Evolutionary conservation across 192 early-diverging fungal genomes (phyloP), one percentile per base, ranked within the genome.

Genomic region (Funneliformis mosseae): DNA sequence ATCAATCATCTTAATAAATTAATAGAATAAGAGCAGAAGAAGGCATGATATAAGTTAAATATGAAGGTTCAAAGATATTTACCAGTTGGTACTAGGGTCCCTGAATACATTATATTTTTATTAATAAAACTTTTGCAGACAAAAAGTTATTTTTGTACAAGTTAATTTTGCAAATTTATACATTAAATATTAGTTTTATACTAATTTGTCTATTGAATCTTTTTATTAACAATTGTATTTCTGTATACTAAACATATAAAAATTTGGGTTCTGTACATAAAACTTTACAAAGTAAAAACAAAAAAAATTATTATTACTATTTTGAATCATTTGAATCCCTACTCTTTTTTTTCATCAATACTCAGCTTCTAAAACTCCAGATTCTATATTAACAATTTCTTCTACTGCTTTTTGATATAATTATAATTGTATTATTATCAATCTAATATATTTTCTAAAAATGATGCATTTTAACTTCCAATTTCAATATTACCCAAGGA

Each of bases 171-270:
- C 8, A 60, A 60, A 60, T 21, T 60, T 8, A 21, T 60, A 60
- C 55, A 2, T 18, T 60, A 60, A 3, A 60, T 8, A 8, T 60
- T 60, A 21, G 2, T 60, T 60, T 60, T 60, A 60, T 60, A 8
- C n/a, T 1, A 2, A 60, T 18, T 21, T 60, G 55, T 60, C 12
- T 8, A 60, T 8, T 60, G n/a, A 60, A 60, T 8, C 12, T 60
- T 60, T 60, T 60, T 60, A 60, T 60, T 60, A 60, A 60, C n/a
- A 60, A 60, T 18, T 60, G 55, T n/a, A 60, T 60, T 60, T 60
- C 8, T 8, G 8, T 60, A 60, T 21, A 60, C 8, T 5, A 21
- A 60, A 60, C 8, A 18, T 60, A 60, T 8, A n/a, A n/a, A n/a
- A n/a, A n/a, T n/a, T n/a, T n/a, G n/a, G n/a, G n/a, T n/a, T n/a